Evolutionary conservation across 2,329 filamentous ascomycete species (phyloP), one percentile per base, ranked within the genome.

Genomic region (Ophioceras dolichostomum): DNA sequence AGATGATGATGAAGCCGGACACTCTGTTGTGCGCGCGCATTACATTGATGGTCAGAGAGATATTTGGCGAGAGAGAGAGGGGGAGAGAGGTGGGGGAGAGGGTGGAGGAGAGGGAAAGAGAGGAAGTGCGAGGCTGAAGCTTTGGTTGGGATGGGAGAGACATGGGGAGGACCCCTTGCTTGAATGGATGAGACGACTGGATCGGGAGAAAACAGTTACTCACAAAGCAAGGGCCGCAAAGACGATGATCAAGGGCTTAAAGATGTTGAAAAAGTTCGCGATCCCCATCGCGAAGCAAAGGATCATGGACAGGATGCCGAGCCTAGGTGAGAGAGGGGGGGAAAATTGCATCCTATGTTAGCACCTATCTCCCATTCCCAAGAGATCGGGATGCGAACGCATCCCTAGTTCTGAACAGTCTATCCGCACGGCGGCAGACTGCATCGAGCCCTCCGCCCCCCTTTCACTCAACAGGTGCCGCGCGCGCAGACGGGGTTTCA

Each of bases 1-100:
- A 91, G 54, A 91, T 65, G 53, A 91, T 81, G 49, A 88, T 51
- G 49, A 87, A 76, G 12, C 77, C 71, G 35, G 71, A 86, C 42
- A 71, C 65, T 32, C 84, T 89, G 29, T 5, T 5, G 3, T 26
- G 7, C 7, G 22, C 22, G 22, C 22, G 12, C 7, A 12, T 26
- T 26, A 26, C 22, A 8, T 26, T 26, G 16, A 31, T 13, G 28
- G 20, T 17, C 21, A 10, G 2, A 24, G 17, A 7, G 12, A 22
- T 28, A 26, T 13, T 29, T 13, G 20, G 26, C 16, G 21, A 13
- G 19, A 19, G 18, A 14, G 16, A 26, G 18, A 19, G 17, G 38
- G 18, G n/a, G 16, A 31, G 8, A 37, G 21, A n/a, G 28, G 20
- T 17, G 26, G 12, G 2, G 21, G 17, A 7, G 12, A 22, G 30